Percentiles rank a stretch among this genome's conserved stretches.
These are phyloP conservation scores for Alternaria panax DNA, from an alignment of 2,329 filamentous ascomycete species.

Conservation along the genomic window DNA sequence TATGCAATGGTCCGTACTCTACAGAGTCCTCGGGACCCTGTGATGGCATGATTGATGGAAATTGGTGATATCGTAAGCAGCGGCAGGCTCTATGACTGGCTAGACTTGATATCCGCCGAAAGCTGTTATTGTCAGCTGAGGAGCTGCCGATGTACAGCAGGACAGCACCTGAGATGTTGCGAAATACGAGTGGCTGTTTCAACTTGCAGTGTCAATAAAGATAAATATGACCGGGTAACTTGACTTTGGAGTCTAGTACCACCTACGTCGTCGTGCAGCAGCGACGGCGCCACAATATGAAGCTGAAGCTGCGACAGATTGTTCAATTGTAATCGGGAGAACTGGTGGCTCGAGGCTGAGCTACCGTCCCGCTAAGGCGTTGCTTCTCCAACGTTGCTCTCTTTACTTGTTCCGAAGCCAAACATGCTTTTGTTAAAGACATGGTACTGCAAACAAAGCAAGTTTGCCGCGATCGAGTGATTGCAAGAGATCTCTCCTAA, in stretches of 20 bases:
- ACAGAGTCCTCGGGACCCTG: not conserved
- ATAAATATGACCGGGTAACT: slow-evolving; percentile 7
- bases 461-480: slow-evolving; percentile 3
- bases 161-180: slow-evolving; percentile 3
- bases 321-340: slow-evolving; percentile 20
- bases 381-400: slow-evolving; percentile 15
- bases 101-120: not conserved
- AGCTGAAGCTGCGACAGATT: slow-evolving; percentile 18
- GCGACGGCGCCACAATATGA: slow-evolving; percentile 19
- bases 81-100: not conserved
- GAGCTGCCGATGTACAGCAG: not conserved
- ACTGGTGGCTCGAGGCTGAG: slow-evolving; percentile 25
- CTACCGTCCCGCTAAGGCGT: slow-evolving; percentile 17
- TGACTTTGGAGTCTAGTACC: not conserved
- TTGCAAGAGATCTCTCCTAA: slow-evolving; percentile 6
- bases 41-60: not conserved
- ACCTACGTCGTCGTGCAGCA: slow-evolving; percentile 15
- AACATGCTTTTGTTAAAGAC: slow-evolving; percentile 5
- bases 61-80: not conserved
- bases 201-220: slow-evolving; percentile 7
- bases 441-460: slow-evolving; percentile 9
- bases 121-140: not conserved
- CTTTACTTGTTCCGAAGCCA: slow-evolving; percentile 1
- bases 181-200: slow-evolving; percentile 12
- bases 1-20: not conserved